Evolutionary conservation across 139 green algal species (phyloP), one percentile per base, ranked within the genome.

Genomic region (Edaphochlamys debaryana): DNA sequence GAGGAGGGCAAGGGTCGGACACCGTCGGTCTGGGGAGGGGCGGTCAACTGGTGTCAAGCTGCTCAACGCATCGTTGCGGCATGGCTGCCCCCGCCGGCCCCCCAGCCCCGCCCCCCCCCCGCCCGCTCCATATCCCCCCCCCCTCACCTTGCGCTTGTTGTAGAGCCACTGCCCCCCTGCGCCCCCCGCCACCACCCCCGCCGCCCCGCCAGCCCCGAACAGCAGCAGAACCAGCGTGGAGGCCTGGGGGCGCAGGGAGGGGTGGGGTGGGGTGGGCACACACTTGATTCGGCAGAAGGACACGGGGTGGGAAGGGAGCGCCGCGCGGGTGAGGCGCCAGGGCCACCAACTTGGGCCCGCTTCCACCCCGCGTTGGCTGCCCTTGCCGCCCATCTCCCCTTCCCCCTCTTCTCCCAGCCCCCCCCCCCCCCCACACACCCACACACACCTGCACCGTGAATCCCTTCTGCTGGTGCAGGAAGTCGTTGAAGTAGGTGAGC

Each of bases 401-500:
- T 27, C 52, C 13, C 52, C 17, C 52, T 27, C 52, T 27, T 20
- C 19, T 62, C 11, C 48, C 52, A 67, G 58, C 41, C 37, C 20
- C 2, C 38, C 67, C 30, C 13, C 34, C 67, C 29, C 7, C 58
- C 58, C 30, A 40, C 56, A 48, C 52, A 42, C 30, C 23, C 23
- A 0, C 38, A 0, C 85, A 4, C 78, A 91, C 78, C 76, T 80
- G 48, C 32, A 90, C 77, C 3, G 40, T 87, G 41, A 91, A 85
- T 5, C 90, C 90, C 60, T 90, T 87, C 23, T 91, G 45, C 58
- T 92, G 82, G 2, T 66, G 41, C 37, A 98, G 88, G 90, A 93
- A 98, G 87, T 98, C 95, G 69, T 95, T 97, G 42, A 98, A 79
- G 89, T 93, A 98, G 13, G 90, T 93, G 32, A 95, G 74, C 40